Percentiles rank a stretch among this genome's conserved stretches.
Evolutionary conservation across 129 eudicot genomes (phyloP).

Genomic region (Rutidosis leptorrhynchoides): DNA sequence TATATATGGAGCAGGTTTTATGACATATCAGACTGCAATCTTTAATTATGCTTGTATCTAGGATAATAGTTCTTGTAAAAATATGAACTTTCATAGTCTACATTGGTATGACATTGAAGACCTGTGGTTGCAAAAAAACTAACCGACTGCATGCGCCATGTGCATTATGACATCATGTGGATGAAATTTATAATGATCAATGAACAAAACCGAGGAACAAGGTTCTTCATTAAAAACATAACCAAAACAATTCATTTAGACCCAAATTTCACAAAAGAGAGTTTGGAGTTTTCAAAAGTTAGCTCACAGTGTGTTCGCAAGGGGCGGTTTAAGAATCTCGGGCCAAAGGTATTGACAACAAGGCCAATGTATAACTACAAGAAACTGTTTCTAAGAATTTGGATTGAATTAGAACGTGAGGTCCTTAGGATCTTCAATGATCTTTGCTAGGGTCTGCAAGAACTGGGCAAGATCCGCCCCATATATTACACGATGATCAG

Average conservation of each 20-base stretch:
- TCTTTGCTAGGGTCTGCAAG: conserved; percentile 88
- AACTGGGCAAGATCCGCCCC: conserved; percentile 93
- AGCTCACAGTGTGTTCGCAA: conserved; percentile 16
- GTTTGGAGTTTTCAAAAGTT: conserved; percentile 17
- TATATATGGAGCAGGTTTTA: not conserved
- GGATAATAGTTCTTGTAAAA: not conserved
- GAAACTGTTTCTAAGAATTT: not conserved
- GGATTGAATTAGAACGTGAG: conserved; percentile 47
- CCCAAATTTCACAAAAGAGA: conserved; percentile 18
- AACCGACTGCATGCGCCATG: no score
- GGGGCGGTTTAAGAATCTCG: conserved; percentile 1
- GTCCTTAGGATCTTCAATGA: conserved; percentile 90
- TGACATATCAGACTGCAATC: not conserved
- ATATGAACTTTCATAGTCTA: not conserved
- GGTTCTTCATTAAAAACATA: conserved; percentile 7
- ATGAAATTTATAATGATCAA: not conserved
- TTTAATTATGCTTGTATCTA: not conserved
- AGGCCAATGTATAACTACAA: conserved; percentile 12
- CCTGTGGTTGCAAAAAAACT: not conserved
- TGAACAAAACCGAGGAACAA: not conserved
- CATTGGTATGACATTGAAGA: not conserved
- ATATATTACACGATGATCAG: conserved; percentile 96
- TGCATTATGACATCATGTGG: not conserved
- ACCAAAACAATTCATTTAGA: not conserved
- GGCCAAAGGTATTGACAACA: conserved; percentile 6